Percentiles rank a stretch among this genome's conserved stretches.
These are phyloP conservation scores for Aureobasidium mangrovei DNA, from an alignment of 2,329 filamentous ascomycete species.

Conservation along the genomic window DNA sequence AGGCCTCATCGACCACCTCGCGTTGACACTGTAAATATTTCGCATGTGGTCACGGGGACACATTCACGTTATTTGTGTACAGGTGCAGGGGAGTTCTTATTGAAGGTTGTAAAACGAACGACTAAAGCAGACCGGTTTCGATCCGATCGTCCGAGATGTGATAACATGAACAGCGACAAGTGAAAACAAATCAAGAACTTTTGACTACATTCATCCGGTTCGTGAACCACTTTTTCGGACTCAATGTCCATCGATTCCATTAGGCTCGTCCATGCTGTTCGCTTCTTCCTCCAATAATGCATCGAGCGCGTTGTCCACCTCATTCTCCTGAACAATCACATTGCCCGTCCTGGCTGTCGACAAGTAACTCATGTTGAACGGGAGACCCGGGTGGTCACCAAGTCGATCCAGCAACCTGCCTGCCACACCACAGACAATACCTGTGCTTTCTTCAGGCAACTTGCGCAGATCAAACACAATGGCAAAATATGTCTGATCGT, in stretches of 20 bases:
- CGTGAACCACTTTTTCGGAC: neutral
- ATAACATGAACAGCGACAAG: neutral
- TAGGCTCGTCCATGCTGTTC: neutral
- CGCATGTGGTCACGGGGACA: too few relatives aligned
- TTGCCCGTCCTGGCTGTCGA: slow-evolving; percentile 82
- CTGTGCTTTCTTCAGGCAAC: slow-evolving; percentile 78
- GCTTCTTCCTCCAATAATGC: slow-evolving; percentile 46
- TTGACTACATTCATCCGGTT: neutral
- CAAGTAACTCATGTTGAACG: slow-evolving; percentile 72
- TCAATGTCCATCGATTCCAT: neutral
- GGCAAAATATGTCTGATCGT: slow-evolving; percentile 63
- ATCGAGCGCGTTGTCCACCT: slow-evolving; percentile 63
- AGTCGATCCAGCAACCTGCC: slow-evolving; percentile 70
- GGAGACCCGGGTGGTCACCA: slow-evolving; percentile 31
- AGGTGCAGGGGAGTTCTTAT: too few relatives aligned
- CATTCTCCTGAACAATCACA: slow-evolving; percentile 71
- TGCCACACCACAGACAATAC: slow-evolving; percentile 90
- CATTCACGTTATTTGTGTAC: too few relatives aligned
- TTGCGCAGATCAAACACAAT: slow-evolving; percentile 79
- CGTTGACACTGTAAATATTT: too few relatives aligned
- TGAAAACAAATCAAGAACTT: neutral
- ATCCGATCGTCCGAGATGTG: too few relatives aligned
- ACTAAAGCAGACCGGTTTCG: neutral
- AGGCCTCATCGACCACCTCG: too few relatives aligned
- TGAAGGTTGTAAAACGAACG: too few relatives aligned